Conservation (phyloP, 257 asterid species). For the Cruciata laevipes region DNA sequence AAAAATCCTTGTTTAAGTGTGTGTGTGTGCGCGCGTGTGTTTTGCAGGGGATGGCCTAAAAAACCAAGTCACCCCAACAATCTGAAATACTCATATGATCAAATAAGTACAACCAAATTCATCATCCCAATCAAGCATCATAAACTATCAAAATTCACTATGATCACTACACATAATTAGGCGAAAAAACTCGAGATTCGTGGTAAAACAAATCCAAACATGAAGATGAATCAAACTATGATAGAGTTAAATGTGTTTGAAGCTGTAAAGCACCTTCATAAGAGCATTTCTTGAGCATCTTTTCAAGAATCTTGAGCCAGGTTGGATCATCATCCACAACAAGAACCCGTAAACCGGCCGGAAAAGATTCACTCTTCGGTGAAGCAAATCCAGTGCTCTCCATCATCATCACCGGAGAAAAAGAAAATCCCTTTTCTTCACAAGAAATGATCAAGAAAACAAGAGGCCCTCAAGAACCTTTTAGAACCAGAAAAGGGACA, state of each 20-base stretch:
- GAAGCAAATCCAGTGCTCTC: slow-evolving; percentile 60
- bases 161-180: neutral
- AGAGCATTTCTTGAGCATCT: slow-evolving; percentile 89
- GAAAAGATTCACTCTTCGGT: slow-evolving; percentile 59
- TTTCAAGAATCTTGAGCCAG: slow-evolving; percentile 94
- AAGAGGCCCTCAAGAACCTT: slow-evolving; percentile 7
- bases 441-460: slow-evolving; percentile 13
- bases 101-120: neutral
- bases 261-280: slow-evolving; percentile 56
- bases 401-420: slow-evolving; percentile 21
- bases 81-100: neutral
- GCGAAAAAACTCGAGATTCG: neutral
- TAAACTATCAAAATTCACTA: neutral
- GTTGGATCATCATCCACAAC: slow-evolving; percentile 98
- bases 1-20: neutral
- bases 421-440: neutral
- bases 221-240: no score
- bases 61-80: slow-evolving; percentile 1
- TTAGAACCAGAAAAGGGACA: neutral
- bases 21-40: no score
- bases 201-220: no score
- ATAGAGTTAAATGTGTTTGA: neutral
- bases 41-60: no score
- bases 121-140: neutral
- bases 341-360: slow-evolving; percentile 88